phyloP scores from a whole-genome alignment of 345 rosid genomes.

The Salix koriyanagi region DNA sequence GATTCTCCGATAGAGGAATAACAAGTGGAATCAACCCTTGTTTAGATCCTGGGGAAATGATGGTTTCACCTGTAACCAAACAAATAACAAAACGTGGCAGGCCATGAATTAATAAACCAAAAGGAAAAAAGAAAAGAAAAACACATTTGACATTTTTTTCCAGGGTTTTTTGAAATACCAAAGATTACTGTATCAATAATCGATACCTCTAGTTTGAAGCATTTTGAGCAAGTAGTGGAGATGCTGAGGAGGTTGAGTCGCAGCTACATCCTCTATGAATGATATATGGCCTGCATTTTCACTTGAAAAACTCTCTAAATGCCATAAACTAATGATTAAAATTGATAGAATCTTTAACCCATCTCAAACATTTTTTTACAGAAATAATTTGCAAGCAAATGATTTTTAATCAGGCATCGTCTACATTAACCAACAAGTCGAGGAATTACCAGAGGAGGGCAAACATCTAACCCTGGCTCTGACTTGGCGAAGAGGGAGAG shows the following conservation, averaged over 20 bases:
- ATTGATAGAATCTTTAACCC: neutral
- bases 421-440: too few species aligned
- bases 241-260: conserved; percentile 60
- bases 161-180: neutral
- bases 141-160: neutral
- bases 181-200: neutral
- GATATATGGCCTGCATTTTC: conserved; percentile 54
- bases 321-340: neutral
- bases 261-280: conserved; percentile 72
- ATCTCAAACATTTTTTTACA: neutral
- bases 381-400: too few species aligned
- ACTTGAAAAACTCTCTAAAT: conserved; percentile 4
- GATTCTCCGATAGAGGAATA: conserved; percentile 64
- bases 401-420: too few species aligned
- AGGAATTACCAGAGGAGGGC: conserved; percentile 43
- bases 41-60: conserved; percentile 68
- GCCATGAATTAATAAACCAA: conserved; percentile 3
- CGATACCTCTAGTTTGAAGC: conserved; percentile 66
- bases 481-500: conserved; percentile 36
- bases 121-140: neutral
- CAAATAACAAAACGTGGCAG: neutral
- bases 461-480: conserved; percentile 41
- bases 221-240: conserved; percentile 64
- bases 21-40: conserved; percentile 70
- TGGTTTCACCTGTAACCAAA: conserved; percentile 53